Evolutionary conservation across 169 alveolate genomes (phyloP).

Genomic region (Ichthyophthirius multifiliis): DNA sequence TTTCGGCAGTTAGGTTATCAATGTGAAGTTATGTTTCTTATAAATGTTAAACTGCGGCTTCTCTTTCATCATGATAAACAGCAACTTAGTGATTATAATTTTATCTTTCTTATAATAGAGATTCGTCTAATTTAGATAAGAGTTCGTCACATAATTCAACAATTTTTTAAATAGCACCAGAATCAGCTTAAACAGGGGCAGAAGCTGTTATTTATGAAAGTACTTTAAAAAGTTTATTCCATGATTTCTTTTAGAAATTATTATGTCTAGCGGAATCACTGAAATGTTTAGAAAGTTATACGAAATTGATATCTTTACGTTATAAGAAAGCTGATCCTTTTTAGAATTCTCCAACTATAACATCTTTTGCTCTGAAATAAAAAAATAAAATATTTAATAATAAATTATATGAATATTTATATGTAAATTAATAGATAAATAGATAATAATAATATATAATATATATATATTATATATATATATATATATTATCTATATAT

Average conservation of each 20-base stretch:
- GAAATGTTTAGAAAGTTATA: background rate
- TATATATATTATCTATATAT: too few relatives aligned
- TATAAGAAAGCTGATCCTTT: background rate
- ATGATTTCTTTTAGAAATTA: background rate
- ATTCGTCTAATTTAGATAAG: conserved; percentile 26
- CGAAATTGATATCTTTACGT: background rate
- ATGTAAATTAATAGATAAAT: too few relatives aligned
- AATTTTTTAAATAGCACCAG: conserved; percentile 27
- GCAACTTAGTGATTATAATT: conserved; percentile 24
- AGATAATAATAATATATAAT: too few relatives aligned
- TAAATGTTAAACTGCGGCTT: background rate
- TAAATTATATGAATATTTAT: too few relatives aligned
- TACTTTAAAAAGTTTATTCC: background rate
- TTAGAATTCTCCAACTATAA: background rate
- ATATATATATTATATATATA: too few relatives aligned
- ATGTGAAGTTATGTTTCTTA: background rate
- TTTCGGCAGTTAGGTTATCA: background rate
- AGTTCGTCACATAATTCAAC: conserved; percentile 27
- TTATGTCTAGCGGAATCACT: background rate
- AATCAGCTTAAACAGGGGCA: conserved; percentile 21
- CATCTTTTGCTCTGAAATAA: background rate
- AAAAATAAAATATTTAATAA: too few relatives aligned
- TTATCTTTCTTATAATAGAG: conserved; percentile 15
- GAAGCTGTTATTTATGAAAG: background rate
- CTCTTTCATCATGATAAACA: conserved; percentile 27